phyloP scores from a whole-genome alignment of 2,329 filamentous ascomycete species.

The Annulohypoxylon truncatum region DNA sequence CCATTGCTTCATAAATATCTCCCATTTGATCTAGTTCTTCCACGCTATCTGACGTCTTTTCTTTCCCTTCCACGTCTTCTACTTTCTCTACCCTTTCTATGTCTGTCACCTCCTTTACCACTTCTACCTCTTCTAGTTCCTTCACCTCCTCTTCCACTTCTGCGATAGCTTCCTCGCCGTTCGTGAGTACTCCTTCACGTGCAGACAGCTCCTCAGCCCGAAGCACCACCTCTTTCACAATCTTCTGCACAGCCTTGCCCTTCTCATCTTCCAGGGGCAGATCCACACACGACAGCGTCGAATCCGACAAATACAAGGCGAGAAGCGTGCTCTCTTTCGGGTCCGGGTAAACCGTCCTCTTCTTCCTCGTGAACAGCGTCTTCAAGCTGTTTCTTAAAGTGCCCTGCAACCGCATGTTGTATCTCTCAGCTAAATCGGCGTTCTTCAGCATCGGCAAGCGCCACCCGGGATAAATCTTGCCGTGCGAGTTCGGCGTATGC shows the following conservation, averaged over 20 bases:
- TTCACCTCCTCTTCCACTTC: neutral
- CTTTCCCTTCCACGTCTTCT: neutral
- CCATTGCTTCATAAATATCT: neutral
- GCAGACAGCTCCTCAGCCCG: neutral
- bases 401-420: constrained; percentile 28
- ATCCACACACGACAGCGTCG: constrained; percentile 8
- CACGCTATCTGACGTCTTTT: neutral
- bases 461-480: constrained; percentile 60
- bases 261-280: neutral
- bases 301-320: constrained; percentile 19
- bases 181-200: neutral
- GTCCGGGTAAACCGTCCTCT: constrained; percentile 11
- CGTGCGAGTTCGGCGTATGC: constrained; percentile 56
- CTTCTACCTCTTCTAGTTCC: neutral
- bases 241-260: neutral
- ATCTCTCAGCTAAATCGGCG: constrained; percentile 12
- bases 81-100: neutral
- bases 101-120: neutral
- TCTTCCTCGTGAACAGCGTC: constrained; percentile 6
- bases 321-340: constrained; percentile 40
- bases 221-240: neutral
- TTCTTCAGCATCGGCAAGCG: constrained; percentile 50
- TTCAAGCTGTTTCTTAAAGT: constrained; percentile 21
- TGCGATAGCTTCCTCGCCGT: neutral
- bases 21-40: neutral